Base-by-base conservation (phyloP, 345 rosid genomes). In the Capsella bursapastoris region DNA sequence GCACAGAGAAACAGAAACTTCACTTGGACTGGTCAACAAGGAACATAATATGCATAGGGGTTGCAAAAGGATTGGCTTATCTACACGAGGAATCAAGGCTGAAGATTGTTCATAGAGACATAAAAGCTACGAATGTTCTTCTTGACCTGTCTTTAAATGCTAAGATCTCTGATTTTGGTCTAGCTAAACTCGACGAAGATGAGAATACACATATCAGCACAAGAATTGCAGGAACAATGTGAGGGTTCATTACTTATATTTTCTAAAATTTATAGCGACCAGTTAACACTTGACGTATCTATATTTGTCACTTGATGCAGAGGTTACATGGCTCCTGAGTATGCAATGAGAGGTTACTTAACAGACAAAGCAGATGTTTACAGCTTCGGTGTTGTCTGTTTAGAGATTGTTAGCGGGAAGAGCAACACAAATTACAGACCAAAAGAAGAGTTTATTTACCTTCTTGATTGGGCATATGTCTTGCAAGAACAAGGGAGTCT, bases 271-370 rank as follows among this genome's bases (percentile, higher is more conserved):
- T 35, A 44, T 50, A 4, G 9, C 10, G 2, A 44, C 2, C n/a
- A 7, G 7, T 57, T 66, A 27, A 38, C 28, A 45, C 34, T 22
- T 18, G 18, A 16, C 18, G 18, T 16, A 16, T 16, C 22, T 18
- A 18, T 18, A 18, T 18, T 18, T 16, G 0, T 18, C 22, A 18
- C 22, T 16, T 18, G 22, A 18, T 18, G 27, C 74, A 89, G 98
- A 84, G 98, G 98, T 40, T 94, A 91, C 77, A 94, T 94, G 97
- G 97, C 98, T 71, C 97, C 98, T 2, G 98, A 93, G 80, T 91
- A 93, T 74, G 98, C 98, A 62, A 91, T 91, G 98, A 89, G 96
- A 74, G 98, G 98, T 55, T 91, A 93, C 84, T 84, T 93, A 87
- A 93, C 98, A 2, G 97, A 91, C 74, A 93, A 93, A 55, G 96